These are phyloP conservation scores for Wallacemonas sp. DNA, from an alignment of 208 protist species.

Conservation along the genomic window DNA sequence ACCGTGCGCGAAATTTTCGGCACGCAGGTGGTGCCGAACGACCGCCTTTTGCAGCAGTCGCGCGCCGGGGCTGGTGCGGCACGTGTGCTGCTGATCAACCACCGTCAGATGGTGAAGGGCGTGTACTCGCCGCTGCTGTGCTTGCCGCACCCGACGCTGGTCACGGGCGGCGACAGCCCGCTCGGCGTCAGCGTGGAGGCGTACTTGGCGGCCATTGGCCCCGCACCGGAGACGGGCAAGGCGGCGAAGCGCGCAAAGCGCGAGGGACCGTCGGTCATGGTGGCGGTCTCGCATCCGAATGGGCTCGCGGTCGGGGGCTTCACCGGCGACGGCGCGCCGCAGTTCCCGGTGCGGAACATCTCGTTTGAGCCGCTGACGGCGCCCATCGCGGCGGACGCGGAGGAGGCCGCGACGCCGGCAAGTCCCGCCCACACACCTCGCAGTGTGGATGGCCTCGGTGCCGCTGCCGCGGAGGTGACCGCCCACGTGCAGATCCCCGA, in stretches of 20 bases:
- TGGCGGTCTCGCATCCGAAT: slow-evolving; percentile 45
- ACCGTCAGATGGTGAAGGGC: slow-evolving; percentile 75
- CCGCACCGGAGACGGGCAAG: neutral
- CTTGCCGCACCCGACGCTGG: slow-evolving; percentile 58
- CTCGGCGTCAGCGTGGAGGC: slow-evolving; percentile 60
- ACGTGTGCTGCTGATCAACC: slow-evolving; percentile 83
- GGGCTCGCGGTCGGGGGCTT: slow-evolving; percentile 38
- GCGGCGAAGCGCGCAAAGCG: neutral
- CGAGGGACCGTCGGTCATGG: slow-evolving; percentile 25
- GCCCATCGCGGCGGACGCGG: neutral
- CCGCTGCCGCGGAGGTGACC: neutral
- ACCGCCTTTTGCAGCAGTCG: slow-evolving; percentile 79
- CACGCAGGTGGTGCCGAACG: slow-evolving; percentile 42
- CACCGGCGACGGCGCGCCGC: slow-evolving; percentile 26
- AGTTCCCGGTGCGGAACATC: slow-evolving; percentile 36
- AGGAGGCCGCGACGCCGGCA: neutral
- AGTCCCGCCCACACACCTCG: too few relatives aligned
- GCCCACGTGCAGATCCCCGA: neutral
- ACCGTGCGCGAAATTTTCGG: slow-evolving; percentile 41
- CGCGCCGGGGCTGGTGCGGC: slow-evolving; percentile 48
- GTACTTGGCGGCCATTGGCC: slow-evolving; percentile 37
- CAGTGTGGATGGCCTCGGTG: slow-evolving; percentile 5
- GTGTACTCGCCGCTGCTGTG: slow-evolving; percentile 78
- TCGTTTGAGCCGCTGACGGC: slow-evolving; percentile 13
- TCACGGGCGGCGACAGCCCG: slow-evolving; percentile 35